phyloP scores from a whole-genome alignment of 2,329 filamentous ascomycete species.

The Colletotrichum echinochloae region DNA sequence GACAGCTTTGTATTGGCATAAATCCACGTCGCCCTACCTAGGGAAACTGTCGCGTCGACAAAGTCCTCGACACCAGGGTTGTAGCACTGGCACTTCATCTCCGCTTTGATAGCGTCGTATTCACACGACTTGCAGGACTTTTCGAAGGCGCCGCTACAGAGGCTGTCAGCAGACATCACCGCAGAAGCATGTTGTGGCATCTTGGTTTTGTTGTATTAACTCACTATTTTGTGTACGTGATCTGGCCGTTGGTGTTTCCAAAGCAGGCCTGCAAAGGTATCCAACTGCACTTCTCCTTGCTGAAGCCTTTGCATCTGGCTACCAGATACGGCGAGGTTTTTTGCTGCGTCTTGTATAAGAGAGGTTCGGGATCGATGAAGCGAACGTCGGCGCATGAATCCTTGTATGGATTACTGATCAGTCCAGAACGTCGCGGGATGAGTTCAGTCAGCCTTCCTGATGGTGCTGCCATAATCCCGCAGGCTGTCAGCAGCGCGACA shows the following conservation, averaged over 20 bases:
- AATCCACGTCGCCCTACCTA: not conserved
- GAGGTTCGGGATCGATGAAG: not conserved
- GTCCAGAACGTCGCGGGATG: not conserved
- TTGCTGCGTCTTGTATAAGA: not conserved
- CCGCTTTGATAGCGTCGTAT: not conserved
- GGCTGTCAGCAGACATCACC: not conserved
- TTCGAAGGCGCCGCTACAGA: not conserved
- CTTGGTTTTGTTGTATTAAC: not conserved
- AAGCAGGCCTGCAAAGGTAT: constrained; percentile 3
- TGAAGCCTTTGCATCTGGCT: not conserved
- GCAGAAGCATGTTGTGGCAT: not conserved
- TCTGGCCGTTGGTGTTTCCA: not conserved
- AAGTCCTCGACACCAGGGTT: too few relatives aligned
- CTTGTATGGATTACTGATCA: not conserved
- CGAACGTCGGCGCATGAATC: not conserved
- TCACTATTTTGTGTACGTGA: not conserved
- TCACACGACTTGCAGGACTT: not conserved
- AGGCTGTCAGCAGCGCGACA: not conserved
- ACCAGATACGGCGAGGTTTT: not conserved
- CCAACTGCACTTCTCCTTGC: not conserved
- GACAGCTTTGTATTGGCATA: too few relatives aligned
- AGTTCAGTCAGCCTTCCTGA: not conserved
- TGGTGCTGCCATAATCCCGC: not conserved
- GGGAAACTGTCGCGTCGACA: not conserved
- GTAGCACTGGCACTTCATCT: not conserved